Evolutionary conservation across 169 alveolate genomes (phyloP).

Genomic region (Eimeria brunetti): DNA sequence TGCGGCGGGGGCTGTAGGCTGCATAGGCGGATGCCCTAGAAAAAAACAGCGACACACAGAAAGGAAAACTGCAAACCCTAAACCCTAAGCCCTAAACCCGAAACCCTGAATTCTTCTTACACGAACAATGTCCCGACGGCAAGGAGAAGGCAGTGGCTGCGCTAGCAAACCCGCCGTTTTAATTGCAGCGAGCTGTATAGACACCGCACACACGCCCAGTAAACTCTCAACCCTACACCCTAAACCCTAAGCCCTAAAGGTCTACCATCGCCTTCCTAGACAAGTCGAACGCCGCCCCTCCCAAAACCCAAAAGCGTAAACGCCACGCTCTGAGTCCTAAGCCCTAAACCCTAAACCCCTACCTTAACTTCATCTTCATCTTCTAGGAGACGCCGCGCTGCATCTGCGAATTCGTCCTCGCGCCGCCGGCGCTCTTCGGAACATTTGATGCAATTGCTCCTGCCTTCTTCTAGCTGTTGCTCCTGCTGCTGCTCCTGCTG

Average conservation of each 20-base stretch:
- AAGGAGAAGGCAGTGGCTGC: neutral
- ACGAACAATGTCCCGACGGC: neutral
- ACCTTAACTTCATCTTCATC: neutral
- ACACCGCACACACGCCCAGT: neutral
- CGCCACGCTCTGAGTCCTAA: too few relatives aligned
- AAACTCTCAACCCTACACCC: neutral
- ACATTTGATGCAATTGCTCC: neutral
- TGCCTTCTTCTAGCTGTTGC: neutral
- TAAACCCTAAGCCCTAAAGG: neutral
- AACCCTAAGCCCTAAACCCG: neutral
- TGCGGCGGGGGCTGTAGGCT: neutral
- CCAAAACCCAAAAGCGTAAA: too few relatives aligned
- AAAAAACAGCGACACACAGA: neutral
- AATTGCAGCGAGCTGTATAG: neutral
- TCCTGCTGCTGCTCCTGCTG: slow-evolving; percentile 12
- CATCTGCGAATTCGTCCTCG: neutral
- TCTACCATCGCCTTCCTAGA: neutral
- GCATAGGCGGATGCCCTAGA: neutral
- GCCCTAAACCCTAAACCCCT: neutral
- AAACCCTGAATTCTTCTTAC: neutral
- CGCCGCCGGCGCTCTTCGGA: neutral
- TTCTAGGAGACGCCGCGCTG: slow-evolving; percentile 6
- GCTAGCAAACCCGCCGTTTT: neutral
- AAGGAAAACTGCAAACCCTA: neutral
- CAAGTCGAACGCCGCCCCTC: neutral